phyloP scores from a whole-genome alignment of 495 filamentous ascomycete genomes.

The Haplographium delicatum region DNA sequence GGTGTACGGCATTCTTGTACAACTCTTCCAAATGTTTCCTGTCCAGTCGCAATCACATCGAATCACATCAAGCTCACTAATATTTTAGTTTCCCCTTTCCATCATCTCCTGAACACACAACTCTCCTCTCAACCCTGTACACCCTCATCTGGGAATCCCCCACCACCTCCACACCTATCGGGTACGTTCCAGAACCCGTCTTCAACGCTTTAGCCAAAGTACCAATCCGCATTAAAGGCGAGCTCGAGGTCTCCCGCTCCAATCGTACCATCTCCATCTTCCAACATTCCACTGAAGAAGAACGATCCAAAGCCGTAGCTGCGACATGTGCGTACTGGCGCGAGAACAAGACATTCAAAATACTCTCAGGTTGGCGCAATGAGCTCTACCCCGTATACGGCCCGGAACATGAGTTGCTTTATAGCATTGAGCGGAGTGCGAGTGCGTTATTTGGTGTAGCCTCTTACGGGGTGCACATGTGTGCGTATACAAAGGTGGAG shows the following conservation, averaged over 20 bases:
- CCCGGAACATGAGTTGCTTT: conserved; percentile 52
- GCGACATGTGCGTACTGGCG: conserved; percentile 59
- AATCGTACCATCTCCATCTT: conserved; percentile 46
- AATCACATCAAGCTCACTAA: background rate
- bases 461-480: conserved; percentile 89
- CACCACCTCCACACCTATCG: conserved; percentile 59
- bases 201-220: conserved; percentile 46
- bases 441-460: conserved; percentile 78
- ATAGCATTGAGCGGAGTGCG: conserved; percentile 74
- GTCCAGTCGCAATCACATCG: too few species aligned
- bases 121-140: conserved; percentile 46
- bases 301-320: conserved; percentile 56
- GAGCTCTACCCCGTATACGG: conserved; percentile 83
- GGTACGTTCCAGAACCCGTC: conserved; percentile 56
- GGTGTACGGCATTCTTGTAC: too few species aligned
- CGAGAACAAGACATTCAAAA: conserved; percentile 55
- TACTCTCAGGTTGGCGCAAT: conserved; percentile 79
- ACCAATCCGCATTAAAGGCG: conserved; percentile 42
- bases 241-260: conserved; percentile 47
- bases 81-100: conserved; percentile 74
- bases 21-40: too few species aligned
- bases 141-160: conserved; percentile 37
- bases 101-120: conserved; percentile 45
- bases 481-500: conserved; percentile 52
- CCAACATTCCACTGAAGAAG: conserved; percentile 40